Evolutionary conservation across 371 early-diverging fungal genomes (phyloP), one percentile per base, ranked within the genome.

Genomic region (Syncephalastrum racemosum): DNA sequence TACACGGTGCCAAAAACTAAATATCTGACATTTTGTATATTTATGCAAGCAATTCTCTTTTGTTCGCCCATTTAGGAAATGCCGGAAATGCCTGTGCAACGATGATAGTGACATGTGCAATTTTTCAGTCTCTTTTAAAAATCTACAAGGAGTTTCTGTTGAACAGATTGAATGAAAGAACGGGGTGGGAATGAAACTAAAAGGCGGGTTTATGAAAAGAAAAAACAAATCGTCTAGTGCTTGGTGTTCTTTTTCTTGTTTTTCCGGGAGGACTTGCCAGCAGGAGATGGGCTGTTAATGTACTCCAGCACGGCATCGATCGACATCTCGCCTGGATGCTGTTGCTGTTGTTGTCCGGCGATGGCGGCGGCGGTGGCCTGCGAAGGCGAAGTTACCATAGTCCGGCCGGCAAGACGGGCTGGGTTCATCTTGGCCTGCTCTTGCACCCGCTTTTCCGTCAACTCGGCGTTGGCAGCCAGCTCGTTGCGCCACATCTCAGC

Each of bases 401-500:
- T 31, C 10, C 36, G 36, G 0, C 36, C 36, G 6, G 36, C 10
- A 5, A 31, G 10, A 31, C 36, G 36, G 36, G 36, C 36, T 10
- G 36, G 49, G 45, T 39, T 51, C 46, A 20, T 60, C 53, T 45
- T 58, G 56, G 15, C 54, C 54, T 16, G 52, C 63, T 46, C 66
- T 63, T 58, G 68, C 68, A 54, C 46, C 63, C 50, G 54, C 67
- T 55, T 61, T 63, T 71, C 23, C 2, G 74, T 68, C 15, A 79
- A 56, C 23, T 83, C 71, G 4, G 85, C 87, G 27, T 77, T 76
- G 46, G 75, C 66, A 1, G 84, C 87, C 48, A 89, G 81, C 60
- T 90, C 90, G 40, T 83, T 75, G 43, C 90, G 67, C 87, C 88
- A 87, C 52, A 79, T 68, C 47, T 85, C 88, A 20, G 86, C 84